Conservation (phyloP, 2,329 filamentous ascomycete species). For the Septoria petroselini region DNA sequence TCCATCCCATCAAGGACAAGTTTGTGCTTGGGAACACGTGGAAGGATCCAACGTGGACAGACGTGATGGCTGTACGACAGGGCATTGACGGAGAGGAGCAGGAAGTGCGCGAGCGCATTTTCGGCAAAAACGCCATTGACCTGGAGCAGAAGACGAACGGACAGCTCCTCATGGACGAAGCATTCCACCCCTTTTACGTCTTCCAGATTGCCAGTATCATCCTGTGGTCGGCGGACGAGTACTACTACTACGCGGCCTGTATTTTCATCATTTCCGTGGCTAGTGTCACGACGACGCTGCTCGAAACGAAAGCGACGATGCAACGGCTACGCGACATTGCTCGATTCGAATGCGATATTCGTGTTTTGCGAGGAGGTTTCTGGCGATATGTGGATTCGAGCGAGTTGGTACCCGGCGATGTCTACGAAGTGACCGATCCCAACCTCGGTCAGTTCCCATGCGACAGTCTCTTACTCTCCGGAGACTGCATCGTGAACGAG, state of each 20-base stretch:
- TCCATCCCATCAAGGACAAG: conserved; percentile 82
- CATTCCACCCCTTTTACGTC: conserved; percentile 96
- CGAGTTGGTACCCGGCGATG: conserved; percentile 89
- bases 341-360: conserved; percentile 89
- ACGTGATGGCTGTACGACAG: conserved; percentile 67
- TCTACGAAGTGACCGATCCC: conserved; percentile 95
- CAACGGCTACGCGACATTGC: conserved; percentile 84
- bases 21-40: conserved; percentile 84
- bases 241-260: conserved; percentile 95
- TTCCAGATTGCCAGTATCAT: conserved; percentile 94
- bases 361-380: conserved; percentile 90
- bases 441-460: conserved; percentile 83
- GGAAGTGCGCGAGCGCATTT: conserved; percentile 75
- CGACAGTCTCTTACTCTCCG: conserved; percentile 84
- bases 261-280: conserved; percentile 93
- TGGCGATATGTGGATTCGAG: conserved; percentile 85
- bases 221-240: conserved; percentile 92
- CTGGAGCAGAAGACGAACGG: conserved; percentile 84
- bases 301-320: conserved; percentile 94
- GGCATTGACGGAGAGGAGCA: conserved; percentile 90
- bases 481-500: conserved; percentile 97
- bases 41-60: conserved; percentile 89
- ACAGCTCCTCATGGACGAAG: conserved; percentile 87
- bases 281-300: conserved; percentile 82
- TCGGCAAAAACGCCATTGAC: conserved; percentile 86